A percentile compares a stretch with the other conserved stretches of the same genome.
These are phyloP conservation scores for Lomentospora prolificans DNA, from an alignment of 2,329 filamentous ascomycete species.

Conservation along the genomic window DNA sequence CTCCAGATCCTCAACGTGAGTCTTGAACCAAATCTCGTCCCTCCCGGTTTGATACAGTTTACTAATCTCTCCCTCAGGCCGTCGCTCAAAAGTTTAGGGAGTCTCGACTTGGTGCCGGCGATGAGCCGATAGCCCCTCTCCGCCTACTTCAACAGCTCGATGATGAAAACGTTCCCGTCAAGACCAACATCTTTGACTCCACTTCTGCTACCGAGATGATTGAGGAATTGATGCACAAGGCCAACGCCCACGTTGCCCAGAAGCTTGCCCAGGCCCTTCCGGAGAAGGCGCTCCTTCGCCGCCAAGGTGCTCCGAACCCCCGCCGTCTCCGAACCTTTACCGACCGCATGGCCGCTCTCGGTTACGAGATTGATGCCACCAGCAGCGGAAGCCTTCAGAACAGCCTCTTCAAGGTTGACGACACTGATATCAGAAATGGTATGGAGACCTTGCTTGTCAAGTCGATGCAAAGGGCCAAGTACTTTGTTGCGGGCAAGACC, in stretches of 20 bases:
- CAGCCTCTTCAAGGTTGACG: conserved; percentile 87
- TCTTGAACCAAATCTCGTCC: too few species aligned
- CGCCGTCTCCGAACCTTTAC: conserved; percentile 84
- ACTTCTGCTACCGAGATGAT: conserved; percentile 84
- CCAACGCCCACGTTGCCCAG: conserved; percentile 81
- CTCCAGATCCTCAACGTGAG: conserved; percentile 68
- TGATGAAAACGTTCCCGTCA: conserved; percentile 94
- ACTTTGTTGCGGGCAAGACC: conserved; percentile 76
- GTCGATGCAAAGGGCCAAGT: conserved; percentile 93
- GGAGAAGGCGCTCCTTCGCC: conserved; percentile 84
- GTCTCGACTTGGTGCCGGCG: conserved; percentile 69
- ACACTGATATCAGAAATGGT: conserved; percentile 83
- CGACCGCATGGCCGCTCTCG: conserved; percentile 85
- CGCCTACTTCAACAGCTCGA: conserved; percentile 89
- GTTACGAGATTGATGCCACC: conserved; percentile 78
- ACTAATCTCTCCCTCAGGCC: conserved; percentile 44
- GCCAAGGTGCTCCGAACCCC: conserved; percentile 75
- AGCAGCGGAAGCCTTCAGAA: conserved; percentile 89
- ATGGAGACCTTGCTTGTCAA: conserved; percentile 96
- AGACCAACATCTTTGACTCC: conserved; percentile 92
- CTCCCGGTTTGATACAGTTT: too few species aligned
- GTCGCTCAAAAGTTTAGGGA: conserved; percentile 88
- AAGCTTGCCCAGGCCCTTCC: conserved; percentile 70
- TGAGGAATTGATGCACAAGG: conserved; percentile 90
- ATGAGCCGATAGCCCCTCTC: conserved; percentile 71